Base-by-base conservation (phyloP, 2,329 filamentous ascomycete species). In the Claviceps capensis region DNA sequence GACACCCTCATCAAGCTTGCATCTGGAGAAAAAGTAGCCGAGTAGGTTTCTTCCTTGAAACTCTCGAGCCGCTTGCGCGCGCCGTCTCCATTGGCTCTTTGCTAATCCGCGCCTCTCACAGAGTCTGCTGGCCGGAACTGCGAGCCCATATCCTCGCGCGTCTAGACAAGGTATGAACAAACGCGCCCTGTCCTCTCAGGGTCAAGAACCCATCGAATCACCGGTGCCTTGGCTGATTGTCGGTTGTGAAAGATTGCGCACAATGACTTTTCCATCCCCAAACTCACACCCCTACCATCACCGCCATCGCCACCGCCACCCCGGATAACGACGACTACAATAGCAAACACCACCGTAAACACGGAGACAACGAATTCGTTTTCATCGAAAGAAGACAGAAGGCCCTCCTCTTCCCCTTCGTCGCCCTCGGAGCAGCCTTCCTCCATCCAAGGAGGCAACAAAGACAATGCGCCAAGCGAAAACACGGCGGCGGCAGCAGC, bases 181-280 rank as follows among this genome's bases (percentile, higher is more conserved):
- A 26, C 46, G 14, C 6, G 23, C 17, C 16, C 9, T 34, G 11
- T 34, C 30, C 30, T 34, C 3, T 4, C 9, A 11, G 30, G 30
- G 3, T 11, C 9, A 34, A 34, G 9, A 11, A 11, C 30, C 9
- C 30, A 34, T 34, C 9, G 30, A 34, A 34, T 11, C 9, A 34
- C 30, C 30, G 9, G 30, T 11, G 30, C 3, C 30, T 34, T 34
- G 30, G 30, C 30, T 34, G 30, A 34, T 11, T 34, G 30, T 34
- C 9, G 30, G 9, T 11, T 4, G 11, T 11, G 30, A 41, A 17
- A 94, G 87, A 91, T 89, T 58, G 79, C 86, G 42, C 78, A 79
- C 65, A 75, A 81, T 63, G 82, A 84, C 50, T 95, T 95, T 60
- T 82, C 86, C 43, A 83, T 85, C 59, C 86, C 86, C 11, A 74